Evolutionary conservation across 352 stramenopile genomes (phyloP), one percentile per base, ranked within the genome.

Genomic region (Plasmopara viticola): DNA sequence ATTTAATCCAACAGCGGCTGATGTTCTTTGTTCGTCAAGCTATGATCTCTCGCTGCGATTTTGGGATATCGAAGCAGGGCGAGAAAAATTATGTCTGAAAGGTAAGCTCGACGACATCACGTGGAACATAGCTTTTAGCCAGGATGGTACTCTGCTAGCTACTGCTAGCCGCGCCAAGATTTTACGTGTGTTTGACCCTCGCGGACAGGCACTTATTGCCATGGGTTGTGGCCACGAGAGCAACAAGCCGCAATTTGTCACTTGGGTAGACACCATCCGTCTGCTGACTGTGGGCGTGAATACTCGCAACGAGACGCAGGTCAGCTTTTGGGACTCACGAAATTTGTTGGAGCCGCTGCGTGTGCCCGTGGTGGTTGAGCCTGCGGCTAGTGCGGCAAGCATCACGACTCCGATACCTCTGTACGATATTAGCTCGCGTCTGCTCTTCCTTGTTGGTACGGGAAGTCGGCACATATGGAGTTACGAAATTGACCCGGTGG

Each of bases 211-310:
- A 18, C 47, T 88, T 12, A 60, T 84, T 9, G 60, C 68, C 7
- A 86, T 93, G 64, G 72, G 73, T 34, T 93, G 79, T 40, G 82
- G 77, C 5, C 67, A 88, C 46, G 79, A 87, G 33, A 81, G 72
- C 31, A 70, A 55, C 30, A 86, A 84, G 15, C 74, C 82, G 6
- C 79, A 93, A 56, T 86, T 80, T 55, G 78, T 90, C 10, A 52
- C 56, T 5, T 93, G 82, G 80, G 48, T 72, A 29, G 70, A 73
- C 34, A 28, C 56, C 4, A 53, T 48, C 9, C 64, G 61, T 44
- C 38, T 92, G 25, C 20, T 90, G 9, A 87, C 80, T 35, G 61
- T 85, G 17, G 75, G 77, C 13, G 64, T 84, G 18, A 84, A 64
- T 45, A 66, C 61, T 9, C 74, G 75, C 42, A 84, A 78, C 31